Percentiles rank a stretch among this genome's conserved stretches.
These are phyloP conservation scores for Colletotrichum sublineola DNA, from an alignment of 2,329 filamentous ascomycete genomes.

Conservation along the genomic window DNA sequence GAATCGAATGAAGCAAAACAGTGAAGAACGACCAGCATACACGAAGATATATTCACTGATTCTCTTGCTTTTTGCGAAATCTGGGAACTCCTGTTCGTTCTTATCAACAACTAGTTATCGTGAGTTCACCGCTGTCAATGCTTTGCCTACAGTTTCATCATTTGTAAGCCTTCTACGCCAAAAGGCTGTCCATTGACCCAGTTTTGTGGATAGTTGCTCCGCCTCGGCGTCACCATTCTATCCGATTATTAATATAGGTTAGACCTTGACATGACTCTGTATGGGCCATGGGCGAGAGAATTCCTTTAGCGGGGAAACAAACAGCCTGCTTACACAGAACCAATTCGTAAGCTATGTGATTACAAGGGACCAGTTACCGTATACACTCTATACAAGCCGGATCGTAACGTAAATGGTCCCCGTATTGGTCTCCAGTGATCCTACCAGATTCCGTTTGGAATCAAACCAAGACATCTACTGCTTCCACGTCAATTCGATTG, in stretches of 20 bases:
- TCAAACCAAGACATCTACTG: background rate
- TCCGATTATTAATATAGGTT: background rate
- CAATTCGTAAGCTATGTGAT: background rate
- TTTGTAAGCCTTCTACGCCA: background rate
- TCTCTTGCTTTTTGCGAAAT: background rate
- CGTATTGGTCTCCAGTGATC: background rate
- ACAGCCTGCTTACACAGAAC: background rate
- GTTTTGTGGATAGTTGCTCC: background rate
- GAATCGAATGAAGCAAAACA: background rate
- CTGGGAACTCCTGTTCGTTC: too few relatives aligned
- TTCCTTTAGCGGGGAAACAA: background rate
- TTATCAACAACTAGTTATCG: too few relatives aligned
- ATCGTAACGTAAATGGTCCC: background rate
- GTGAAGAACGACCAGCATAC: too few relatives aligned
- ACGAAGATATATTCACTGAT: too few relatives aligned
- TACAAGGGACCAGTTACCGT: background rate
- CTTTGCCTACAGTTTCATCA: background rate
- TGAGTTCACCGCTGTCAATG: background rate
- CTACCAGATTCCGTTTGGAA: background rate
- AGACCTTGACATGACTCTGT: background rate
- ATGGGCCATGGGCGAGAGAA: background rate
- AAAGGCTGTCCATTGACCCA: background rate
- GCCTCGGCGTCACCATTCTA: background rate
- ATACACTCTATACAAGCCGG: too few relatives aligned
- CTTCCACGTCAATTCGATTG: conserved; percentile 6